Evolutionary conservation across 1,284 basidiomycete genomes (phyloP).

Genomic region (Cutaneotrichosporon sp.): DNA sequence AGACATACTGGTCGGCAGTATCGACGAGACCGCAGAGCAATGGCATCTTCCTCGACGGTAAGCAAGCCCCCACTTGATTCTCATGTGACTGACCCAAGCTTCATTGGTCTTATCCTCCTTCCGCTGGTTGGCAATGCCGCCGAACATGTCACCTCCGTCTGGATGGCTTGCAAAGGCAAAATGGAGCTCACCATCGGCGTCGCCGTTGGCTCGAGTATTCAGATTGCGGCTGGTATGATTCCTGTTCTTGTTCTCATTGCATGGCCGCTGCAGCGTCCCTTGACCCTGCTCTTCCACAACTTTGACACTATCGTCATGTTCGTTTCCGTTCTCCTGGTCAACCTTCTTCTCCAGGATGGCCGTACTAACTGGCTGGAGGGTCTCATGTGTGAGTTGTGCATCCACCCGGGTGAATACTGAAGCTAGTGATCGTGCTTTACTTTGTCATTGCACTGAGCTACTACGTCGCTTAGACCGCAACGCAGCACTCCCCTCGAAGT

Average conservation of each 20-base stretch:
- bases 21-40: conserved; percentile 76
- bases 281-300: conserved; percentile 70
- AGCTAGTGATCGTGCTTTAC: conserved; percentile 40
- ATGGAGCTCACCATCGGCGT: conserved; percentile 75
- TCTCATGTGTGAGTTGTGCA: conserved; percentile 54
- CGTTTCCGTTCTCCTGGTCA: conserved; percentile 75
- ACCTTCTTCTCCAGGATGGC: conserved; percentile 67
- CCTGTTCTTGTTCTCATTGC: conserved; percentile 77
- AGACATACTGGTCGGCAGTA: conserved; percentile 66
- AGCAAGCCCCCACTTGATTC: neutral
- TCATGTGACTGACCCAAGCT: conserved; percentile 23
- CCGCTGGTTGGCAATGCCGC: conserved; percentile 65
- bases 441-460: conserved; percentile 12
- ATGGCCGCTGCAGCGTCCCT: conserved; percentile 61
- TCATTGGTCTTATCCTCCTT: conserved; percentile 52
- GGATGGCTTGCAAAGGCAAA: conserved; percentile 76
- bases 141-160: conserved; percentile 67
- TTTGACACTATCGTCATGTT: conserved; percentile 73
- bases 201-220: conserved; percentile 84
- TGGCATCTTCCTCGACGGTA: conserved; percentile 70
- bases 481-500: too few relatives aligned
- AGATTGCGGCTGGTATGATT: conserved; percentile 83
- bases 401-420: conserved; percentile 4
- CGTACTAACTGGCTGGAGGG: conserved; percentile 86
- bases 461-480: neutral